Evolutionary conservation across 495 filamentous ascomycete species (phyloP).

Genomic region (Sordaria brevicollis): DNA sequence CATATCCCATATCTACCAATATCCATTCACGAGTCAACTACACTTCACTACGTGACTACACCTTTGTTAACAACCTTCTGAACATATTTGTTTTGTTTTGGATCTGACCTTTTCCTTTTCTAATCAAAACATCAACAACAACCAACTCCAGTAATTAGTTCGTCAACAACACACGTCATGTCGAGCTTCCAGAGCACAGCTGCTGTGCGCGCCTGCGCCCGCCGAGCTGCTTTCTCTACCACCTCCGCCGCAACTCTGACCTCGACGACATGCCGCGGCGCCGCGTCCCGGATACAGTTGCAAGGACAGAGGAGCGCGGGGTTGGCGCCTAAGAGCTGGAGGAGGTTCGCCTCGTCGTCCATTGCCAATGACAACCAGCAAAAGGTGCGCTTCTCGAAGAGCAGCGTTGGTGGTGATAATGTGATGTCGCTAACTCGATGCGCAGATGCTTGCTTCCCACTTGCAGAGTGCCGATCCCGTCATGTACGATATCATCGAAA

Average conservation of each 20-base stretch:
- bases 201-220: conserved; percentile 9
- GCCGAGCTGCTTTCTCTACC: conserved; percentile 1
- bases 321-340: neutral
- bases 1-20: neutral
- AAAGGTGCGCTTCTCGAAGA: conserved; percentile 33
- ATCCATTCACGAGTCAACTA: neutral
- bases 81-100: neutral
- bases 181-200: conserved; percentile 13
- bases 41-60: conserved; percentile 1
- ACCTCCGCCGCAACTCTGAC: conserved; percentile 1
- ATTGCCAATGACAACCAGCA: conserved; percentile 53
- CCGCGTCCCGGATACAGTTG: neutral
- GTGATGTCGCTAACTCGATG: conserved; percentile 4
- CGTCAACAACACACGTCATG: conserved; percentile 8
- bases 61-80: neutral
- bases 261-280: conserved; percentile 1
- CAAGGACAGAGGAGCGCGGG: conserved; percentile 1
- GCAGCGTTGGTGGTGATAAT: neutral
- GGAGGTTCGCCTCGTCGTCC: conserved; percentile 35
- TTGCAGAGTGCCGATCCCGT: conserved; percentile 79
- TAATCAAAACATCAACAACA: neutral
- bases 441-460: conserved; percentile 65
- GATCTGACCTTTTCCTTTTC: neutral
- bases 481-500: conserved; percentile 79
- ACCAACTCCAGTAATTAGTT: neutral